phyloP scores from a whole-genome alignment of 768 basidiomycete genomes.

The Rossbeevera mucosa region DNA sequence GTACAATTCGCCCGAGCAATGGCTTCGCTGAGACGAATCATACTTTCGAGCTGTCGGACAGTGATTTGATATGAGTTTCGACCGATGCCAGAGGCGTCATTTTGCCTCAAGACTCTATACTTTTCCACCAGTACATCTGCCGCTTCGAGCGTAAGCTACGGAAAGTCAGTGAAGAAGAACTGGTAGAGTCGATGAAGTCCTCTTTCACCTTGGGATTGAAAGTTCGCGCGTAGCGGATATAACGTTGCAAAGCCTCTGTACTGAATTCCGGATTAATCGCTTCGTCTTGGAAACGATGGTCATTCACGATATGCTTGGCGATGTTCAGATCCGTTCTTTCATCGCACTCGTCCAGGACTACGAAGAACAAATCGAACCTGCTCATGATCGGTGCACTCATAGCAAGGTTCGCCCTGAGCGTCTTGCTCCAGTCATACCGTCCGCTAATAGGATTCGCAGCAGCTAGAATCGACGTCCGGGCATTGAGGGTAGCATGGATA shows the following conservation, averaged over 20 bases:
- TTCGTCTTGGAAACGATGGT: slow-evolving; percentile 91
- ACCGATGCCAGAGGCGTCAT: slow-evolving; percentile 83
- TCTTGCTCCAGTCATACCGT: slow-evolving; percentile 92
- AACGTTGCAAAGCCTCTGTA: slow-evolving; percentile 93
- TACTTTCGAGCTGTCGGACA: slow-evolving; percentile 95
- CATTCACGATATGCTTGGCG: slow-evolving; percentile 95
- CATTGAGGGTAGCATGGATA: slow-evolving; percentile 97
- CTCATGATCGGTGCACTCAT: slow-evolving; percentile 99
- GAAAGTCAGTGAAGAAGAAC: slow-evolving; percentile 3
- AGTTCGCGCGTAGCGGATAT: slow-evolving; percentile 94
- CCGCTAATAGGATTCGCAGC: slow-evolving; percentile 98
- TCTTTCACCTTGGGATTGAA: slow-evolving; percentile 86
- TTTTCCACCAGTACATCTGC: slow-evolving; percentile 93
- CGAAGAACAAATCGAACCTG: slow-evolving; percentile 96
- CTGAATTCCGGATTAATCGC: slow-evolving; percentile 96
- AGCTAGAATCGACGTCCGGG: slow-evolving; percentile 94
- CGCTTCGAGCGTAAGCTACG: slow-evolving; percentile 86
- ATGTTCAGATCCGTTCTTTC: slow-evolving; percentile 91
- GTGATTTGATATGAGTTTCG: slow-evolving; percentile 96
- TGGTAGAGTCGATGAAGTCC: neutral
- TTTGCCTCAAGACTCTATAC: slow-evolving; percentile 86
- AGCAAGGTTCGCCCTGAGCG: slow-evolving; percentile 84
- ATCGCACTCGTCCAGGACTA: slow-evolving; percentile 95
- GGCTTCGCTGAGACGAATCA: slow-evolving; percentile 96
- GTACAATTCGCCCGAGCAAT: slow-evolving; percentile 97